Base-by-base conservation (phyloP, 352 stramenopile species). In the Phytophthora lateralis region DNA sequence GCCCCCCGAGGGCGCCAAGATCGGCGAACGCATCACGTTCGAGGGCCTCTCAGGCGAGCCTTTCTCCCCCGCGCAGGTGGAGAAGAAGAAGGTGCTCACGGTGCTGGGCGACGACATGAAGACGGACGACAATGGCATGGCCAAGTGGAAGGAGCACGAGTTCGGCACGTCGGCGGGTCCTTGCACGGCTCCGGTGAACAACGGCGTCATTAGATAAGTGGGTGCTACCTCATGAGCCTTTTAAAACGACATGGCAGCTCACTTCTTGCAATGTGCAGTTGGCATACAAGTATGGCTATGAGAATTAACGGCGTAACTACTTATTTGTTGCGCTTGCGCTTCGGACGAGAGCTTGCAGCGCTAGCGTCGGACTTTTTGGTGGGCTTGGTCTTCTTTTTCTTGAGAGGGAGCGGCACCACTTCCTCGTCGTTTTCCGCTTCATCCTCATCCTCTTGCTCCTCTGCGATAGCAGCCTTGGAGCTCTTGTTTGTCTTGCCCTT, bases 71-170 rank as follows among this genome's bases (percentile, higher is more conserved):
- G 85, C 85, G 41, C 87, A 95, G 64, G 82, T 95, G 30, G 87
- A 95, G 75, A 95, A 95, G 82, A 95, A 94, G 70, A 95, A 95
- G 74, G 87, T 95, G 54, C 69, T 95, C n/a, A 64, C 84, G 42
- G 75, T 75, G 43, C 60, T 92, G 38, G 86, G 82, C 44, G 76
- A 92, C 35, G 82, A 93, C 66, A 89, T 95, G 82, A 89, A 84
- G 71, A 93, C 87, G 48, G 81, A 94, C 63, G 82, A 66, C 11
- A 60, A 81, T 12, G 85, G 87, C 48, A 69, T 96, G 7, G 87
- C 87, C 55, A 93, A 85, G 69, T 96, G 85, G 85, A 90, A 93
- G 66, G 81, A 88, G 29, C 75, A 94, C 67, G 74, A 77, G 18
- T 92, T 96, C 60, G 47, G 51, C 29, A 96, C 87, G 42, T 91